Conservation (phyloP, 2,329 filamentous ascomycete species). For the Aureobasidium sp. region DNA sequence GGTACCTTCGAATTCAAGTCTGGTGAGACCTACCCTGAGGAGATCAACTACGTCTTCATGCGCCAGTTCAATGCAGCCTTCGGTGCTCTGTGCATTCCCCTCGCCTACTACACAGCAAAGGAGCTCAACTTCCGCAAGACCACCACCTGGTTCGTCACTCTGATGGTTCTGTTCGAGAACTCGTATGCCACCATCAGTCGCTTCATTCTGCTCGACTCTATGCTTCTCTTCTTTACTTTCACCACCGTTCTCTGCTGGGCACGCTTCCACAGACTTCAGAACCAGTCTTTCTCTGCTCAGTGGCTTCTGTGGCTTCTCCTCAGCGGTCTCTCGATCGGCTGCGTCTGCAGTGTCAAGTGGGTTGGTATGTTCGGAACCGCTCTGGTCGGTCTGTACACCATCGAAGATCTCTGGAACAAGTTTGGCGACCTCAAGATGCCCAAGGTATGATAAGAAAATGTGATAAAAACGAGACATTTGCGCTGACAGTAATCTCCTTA, state of each 20-base stretch:
- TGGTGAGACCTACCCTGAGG: conserved; percentile 86
- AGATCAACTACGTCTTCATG: conserved; percentile 98
- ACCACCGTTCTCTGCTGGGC: conserved; percentile 96
- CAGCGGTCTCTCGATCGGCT: conserved; percentile 92
- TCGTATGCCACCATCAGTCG: conserved; percentile 98
- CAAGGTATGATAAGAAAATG: conserved; percentile 47
- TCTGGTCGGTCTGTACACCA: conserved; percentile 88
- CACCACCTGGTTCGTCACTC: conserved; percentile 86
- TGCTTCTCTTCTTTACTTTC: conserved; percentile 98
- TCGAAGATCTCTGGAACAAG: conserved; percentile 96
- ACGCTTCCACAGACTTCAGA: conserved; percentile 84
- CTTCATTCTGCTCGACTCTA: conserved; percentile 96
- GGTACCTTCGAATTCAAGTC: conserved; percentile 99
- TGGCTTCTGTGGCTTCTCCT: conserved; percentile 95
- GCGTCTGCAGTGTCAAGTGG: conserved; percentile 97
- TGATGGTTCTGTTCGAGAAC: conserved; percentile 98
- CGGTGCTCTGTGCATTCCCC: conserved; percentile 81
- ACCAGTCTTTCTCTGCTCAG: conserved; percentile 77
- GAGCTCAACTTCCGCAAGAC: conserved; percentile 81
- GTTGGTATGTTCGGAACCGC: conserved; percentile 95
- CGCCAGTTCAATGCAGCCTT: conserved; percentile 94
- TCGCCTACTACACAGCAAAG: conserved; percentile 91
- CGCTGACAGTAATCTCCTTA: conserved; percentile 23
- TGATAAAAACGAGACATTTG: neutral
- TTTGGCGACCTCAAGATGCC: conserved; percentile 93